Evolutionary conservation across 176 grass and related monocot species (phyloP), one percentile per base, ranked within the genome.

Genomic region (Echinochloa phyllopogon): DNA sequence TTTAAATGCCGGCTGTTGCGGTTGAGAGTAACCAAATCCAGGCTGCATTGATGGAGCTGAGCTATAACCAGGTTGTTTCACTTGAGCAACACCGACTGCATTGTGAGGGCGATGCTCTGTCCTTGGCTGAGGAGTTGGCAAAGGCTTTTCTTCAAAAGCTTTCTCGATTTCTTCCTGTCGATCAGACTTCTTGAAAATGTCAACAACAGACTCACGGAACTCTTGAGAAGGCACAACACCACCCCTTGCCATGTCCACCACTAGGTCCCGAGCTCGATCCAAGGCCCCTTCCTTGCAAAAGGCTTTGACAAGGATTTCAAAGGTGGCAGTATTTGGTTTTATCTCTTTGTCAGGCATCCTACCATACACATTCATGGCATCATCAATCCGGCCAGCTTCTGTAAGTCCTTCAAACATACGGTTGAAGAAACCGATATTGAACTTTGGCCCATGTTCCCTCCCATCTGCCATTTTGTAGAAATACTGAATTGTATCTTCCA

Each of bases 401-500:
- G 57, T 62, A 44, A 78, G 75, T 2, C 57, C 75, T 45, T 62
- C 57, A 62, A 78, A 62, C 56, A 78, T 78, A 40, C 13, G 56
- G 24, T 78, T 78, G 23, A 78, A 78, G 64, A 89, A 85, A 70
- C 78, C 58, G 17, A 85, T 83, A 63, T 89, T 89, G 33, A 89
- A 85, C 65, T 44, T 85, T 65, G 87, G 82, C 14, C 87, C 82
- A 52, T 85, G 82, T 37, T 80, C 78, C 65, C 75, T 78, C 43
- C 82, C 84, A 23, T 81, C 75, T 2, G 75, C 82, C 67, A 82
- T 64, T 87, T 53, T 50, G 15, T 60, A 58, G 49, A 80, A 91
- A 77, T 91, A 91, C 55, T 74, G 20, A 70, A 91, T 53, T 4
- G 85, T 83, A 77, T 82, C 89, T 60, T 91, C 77, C 57, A 73